Conservation (phyloP, 1,139 yeast genomes). For the Tardiomyces depauwii region DNA sequence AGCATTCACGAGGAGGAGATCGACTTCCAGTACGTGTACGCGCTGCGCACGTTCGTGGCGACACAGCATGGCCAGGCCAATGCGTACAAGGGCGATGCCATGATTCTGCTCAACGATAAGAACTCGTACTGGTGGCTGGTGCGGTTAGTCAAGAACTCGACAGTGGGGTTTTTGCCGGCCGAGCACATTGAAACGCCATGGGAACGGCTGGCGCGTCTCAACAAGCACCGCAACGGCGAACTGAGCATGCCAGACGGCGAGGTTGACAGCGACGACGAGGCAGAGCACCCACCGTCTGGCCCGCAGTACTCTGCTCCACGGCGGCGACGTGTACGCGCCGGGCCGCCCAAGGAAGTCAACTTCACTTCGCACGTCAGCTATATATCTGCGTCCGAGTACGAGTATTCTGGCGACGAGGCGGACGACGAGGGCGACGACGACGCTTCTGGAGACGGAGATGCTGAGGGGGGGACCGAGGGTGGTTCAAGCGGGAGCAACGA, state of each 20-base stretch:
- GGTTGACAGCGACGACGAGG: constrained; percentile 1
- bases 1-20: constrained; percentile 46
- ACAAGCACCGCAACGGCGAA: constrained; percentile 87
- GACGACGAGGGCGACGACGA: constrained; percentile 13
- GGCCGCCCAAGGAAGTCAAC: constrained; percentile 14
- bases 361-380: constrained; percentile 15
- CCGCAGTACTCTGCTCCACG: too few species aligned
- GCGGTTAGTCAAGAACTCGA: constrained; percentile 46
- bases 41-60: constrained; percentile 77
- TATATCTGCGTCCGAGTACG: constrained; percentile 23
- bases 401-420: constrained; percentile 17
- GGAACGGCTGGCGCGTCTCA: constrained; percentile 82
- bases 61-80: constrained; percentile 93
- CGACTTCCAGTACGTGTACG: constrained; percentile 62
- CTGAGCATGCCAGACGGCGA: constrained; percentile 14
- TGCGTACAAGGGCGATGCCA: constrained; percentile 71
- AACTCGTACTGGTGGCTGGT: constrained; percentile 98
- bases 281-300: neutral
- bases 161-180: constrained; percentile 89
- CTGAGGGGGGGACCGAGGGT: neutral
- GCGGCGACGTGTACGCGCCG: too few species aligned
- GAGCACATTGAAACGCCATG: constrained; percentile 87
- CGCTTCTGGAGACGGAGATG: neutral
- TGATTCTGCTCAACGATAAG: constrained; percentile 69
- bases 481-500: neutral